Percentiles rank a stretch among this genome's conserved stretches.
phyloP scores from a whole-genome alignment of 225 moss, liverwort and hornwort genomes.

The Lunularia cruciata region DNA sequence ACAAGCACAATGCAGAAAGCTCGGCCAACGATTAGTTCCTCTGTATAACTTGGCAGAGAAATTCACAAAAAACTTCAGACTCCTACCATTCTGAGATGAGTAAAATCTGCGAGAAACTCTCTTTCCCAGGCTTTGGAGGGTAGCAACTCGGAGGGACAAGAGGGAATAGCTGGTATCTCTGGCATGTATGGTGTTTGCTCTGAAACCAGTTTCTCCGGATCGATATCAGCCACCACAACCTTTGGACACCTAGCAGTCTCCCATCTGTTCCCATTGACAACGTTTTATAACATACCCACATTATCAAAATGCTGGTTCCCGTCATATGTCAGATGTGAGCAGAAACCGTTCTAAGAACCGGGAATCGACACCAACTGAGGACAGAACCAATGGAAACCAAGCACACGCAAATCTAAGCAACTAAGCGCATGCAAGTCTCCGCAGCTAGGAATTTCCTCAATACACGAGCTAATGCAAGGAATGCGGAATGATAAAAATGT shows the following conservation, averaged over 20 bases:
- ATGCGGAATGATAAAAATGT: too few species aligned
- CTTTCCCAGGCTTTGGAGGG: conserved; percentile 75
- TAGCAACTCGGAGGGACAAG: conserved; percentile 45
- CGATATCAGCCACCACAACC: conserved; percentile 76
- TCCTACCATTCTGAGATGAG: conserved; percentile 73
- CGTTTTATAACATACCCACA: too few species aligned
- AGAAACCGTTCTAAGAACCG: too few species aligned
- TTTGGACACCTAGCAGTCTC: conserved; percentile 93
- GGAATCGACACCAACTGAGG: too few species aligned
- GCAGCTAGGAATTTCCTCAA: too few species aligned
- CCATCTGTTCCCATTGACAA: conserved; percentile 50
- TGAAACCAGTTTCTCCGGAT: conserved; percentile 61
- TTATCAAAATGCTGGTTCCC: too few species aligned
- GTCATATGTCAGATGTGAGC: too few species aligned
- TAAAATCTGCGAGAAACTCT: conserved; percentile 65
- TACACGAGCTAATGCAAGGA: too few species aligned
- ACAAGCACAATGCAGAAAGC: neutral
- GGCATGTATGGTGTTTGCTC: conserved; percentile 96
- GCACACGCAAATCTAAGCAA: too few species aligned
- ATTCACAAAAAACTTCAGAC: neutral
- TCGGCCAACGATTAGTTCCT: neutral
- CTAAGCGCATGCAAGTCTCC: too few species aligned
- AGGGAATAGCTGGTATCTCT: conserved; percentile 57
- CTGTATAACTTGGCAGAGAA: neutral
- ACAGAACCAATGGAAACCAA: too few species aligned